Conservation (phyloP, 768 basidiomycete genomes). For the Tricholoma sp. region DNA sequence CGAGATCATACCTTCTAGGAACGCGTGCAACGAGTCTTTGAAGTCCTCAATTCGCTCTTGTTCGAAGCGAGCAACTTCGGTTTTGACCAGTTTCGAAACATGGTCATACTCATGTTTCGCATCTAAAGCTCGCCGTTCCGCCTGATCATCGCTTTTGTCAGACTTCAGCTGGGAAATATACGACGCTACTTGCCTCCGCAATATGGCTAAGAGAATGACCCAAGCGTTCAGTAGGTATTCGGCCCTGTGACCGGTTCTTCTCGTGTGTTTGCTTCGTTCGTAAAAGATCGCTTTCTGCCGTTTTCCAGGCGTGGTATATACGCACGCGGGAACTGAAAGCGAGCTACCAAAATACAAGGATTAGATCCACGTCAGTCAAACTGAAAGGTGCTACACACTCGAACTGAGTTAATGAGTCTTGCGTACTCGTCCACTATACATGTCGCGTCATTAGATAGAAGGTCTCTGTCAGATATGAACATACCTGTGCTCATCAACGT, state of each 20-base stretch:
- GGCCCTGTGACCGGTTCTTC: slow-evolving; percentile 73
- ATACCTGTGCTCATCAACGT: slow-evolving; percentile 75
- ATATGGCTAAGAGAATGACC: slow-evolving; percentile 75
- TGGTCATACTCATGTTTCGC: slow-evolving; percentile 87
- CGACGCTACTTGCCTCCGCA: slow-evolving; percentile 55
- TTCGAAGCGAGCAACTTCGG: slow-evolving; percentile 88
- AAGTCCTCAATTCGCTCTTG: slow-evolving; percentile 92
- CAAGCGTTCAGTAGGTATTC: slow-evolving; percentile 63
- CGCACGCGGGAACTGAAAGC: slow-evolving; percentile 88
- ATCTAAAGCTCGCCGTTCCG: slow-evolving; percentile 80
- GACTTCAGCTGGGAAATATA: neutral
- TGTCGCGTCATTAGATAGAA: slow-evolving; percentile 5
- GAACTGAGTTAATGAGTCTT: slow-evolving; percentile 82
- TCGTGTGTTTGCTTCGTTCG: slow-evolving; percentile 77
- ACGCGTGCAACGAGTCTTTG: slow-evolving; percentile 75
- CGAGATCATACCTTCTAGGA: slow-evolving; percentile 82
- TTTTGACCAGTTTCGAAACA: slow-evolving; percentile 82
- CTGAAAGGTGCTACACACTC: slow-evolving; percentile 42
- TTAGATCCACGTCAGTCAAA: neutral
- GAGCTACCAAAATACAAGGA: slow-evolving; percentile 38
- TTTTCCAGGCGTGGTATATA: slow-evolving; percentile 77
- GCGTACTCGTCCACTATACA: slow-evolving; percentile 83
- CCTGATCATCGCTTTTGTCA: slow-evolving; percentile 37
- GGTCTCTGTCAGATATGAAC: neutral
- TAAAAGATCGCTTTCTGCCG: slow-evolving; percentile 66